A percentile compares a stretch with the other conserved stretches of the same genome.
Evolutionary conservation across 441 rosid species (phyloP).

Genomic region (Iberis amara): DNA sequence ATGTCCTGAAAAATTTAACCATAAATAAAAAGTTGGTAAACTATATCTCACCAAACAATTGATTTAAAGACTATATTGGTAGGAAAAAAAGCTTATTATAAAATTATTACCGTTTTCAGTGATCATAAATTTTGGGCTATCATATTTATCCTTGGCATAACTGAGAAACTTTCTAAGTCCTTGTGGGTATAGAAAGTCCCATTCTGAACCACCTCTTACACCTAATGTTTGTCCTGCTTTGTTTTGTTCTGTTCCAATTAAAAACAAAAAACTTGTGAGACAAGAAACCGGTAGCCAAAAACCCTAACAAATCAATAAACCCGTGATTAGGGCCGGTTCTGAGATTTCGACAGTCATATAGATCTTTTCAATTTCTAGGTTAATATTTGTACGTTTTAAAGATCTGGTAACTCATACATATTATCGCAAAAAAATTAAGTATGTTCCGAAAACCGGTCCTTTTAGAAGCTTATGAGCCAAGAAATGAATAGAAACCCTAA

Average conservation of each 20-base stretch:
- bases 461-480: constrained; percentile 6
- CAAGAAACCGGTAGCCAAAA: background rate
- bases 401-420: too few relatives aligned
- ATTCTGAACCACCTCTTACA: constrained; percentile 30
- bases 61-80: background rate
- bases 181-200: constrained; percentile 33
- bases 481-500: background rate
- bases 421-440: too few relatives aligned
- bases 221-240: constrained; percentile 31
- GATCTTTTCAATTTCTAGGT: too few relatives aligned
- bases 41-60: background rate
- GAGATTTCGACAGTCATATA: too few relatives aligned
- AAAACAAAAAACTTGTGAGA: constrained; percentile 1
- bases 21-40: background rate
- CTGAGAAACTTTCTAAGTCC: constrained; percentile 30
- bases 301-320: background rate
- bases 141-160: constrained; percentile 30
- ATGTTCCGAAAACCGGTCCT: too few relatives aligned
- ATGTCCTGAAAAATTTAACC: constrained; percentile 25
- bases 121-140: constrained; percentile 28
- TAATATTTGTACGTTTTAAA: too few relatives aligned
- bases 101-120: constrained; percentile 32
- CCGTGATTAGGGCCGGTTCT: too few relatives aligned
- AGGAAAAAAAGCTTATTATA: background rate
- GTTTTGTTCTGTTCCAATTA: constrained; percentile 26